Base-by-base conservation (phyloP, 2,329 filamentous ascomycete genomes). In the Aspergillus brunneoviolaceus region DNA sequence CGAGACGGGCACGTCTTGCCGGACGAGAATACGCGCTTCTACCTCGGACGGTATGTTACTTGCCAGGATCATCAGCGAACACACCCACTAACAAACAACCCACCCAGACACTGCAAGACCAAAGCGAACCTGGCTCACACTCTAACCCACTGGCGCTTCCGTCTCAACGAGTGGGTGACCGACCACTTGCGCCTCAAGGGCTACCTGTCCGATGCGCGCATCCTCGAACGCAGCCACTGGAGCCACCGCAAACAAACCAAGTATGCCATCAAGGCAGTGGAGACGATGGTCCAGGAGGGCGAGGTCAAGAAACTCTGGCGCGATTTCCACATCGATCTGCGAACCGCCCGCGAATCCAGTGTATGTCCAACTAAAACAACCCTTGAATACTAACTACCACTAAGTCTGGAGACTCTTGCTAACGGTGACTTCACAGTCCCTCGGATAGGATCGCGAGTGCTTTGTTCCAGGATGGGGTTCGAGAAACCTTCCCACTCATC, bases 141-240 rank as follows among this genome's bases (percentile, higher is more conserved):
- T 1, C 81, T 94, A 3, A 82, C 86, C 4, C 91, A 95, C 75
- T 93, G 91, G 91, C 88, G 88, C 59, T 85, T 84, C 61, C 84
- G 87, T 50, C 84, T 94, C n/a, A 88, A 90, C 69, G 82, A 88
- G 64, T 90, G 85, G 83, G 87, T 93, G 0, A 80, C 89, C 25
- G 81, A 83, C 29, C 85, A 84, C 56, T 83, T 95, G 0, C 74
- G 81, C 25, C 73, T 73, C 1, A 80, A 87, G 60, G 86, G 85
- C 0, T 82, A 88, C 63, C 80, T 89, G 63, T 78, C 77, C 0
- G 76, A 85, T 1, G 76, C 82, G 11, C 82, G 86, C 68, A 77
- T 92, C 33, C 77, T 86, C 1, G 79, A 86, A 70, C 80, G 89
- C 9, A 86, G 87, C 59, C 80, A 78, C 58, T 84, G 86, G 84